These are phyloP conservation scores for Aspergillus novofumigatus DNA, from an alignment of 2,329 filamentous ascomycete genomes.

Conservation along the genomic window DNA sequence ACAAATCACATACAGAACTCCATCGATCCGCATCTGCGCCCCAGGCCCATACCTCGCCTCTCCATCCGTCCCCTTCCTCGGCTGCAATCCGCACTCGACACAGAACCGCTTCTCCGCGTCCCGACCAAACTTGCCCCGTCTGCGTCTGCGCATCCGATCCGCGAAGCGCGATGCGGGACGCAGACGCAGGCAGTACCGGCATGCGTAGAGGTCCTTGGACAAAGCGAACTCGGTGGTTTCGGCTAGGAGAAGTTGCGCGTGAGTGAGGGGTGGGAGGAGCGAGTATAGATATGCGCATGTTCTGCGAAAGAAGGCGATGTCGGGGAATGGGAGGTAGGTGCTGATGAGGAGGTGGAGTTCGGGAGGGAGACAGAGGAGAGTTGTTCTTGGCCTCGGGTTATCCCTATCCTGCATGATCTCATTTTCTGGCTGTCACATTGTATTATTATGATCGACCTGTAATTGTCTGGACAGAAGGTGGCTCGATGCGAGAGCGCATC, in stretches of 20 bases:
- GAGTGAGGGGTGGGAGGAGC: conserved; percentile 17
- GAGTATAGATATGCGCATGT: conserved; percentile 24
- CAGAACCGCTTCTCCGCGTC: conserved; percentile 24
- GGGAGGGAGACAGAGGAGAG: conserved; percentile 24
- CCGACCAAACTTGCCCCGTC: conserved; percentile 14
- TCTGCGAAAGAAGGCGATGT: conserved; percentile 21
- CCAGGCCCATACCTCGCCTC: conserved; percentile 25
- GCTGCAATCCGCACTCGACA: conserved; percentile 24
- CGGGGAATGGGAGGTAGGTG: conserved; percentile 21
- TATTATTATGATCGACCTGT: too few relatives aligned
- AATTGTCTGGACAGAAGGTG: too few relatives aligned
- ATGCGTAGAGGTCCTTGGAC: conserved; percentile 19
- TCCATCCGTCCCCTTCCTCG: conserved; percentile 11
- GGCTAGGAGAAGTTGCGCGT: conserved; percentile 20
- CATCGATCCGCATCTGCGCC: conserved; percentile 17
- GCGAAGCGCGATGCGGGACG: conserved; percentile 19
- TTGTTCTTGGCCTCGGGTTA: neutral
- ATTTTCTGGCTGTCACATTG: too few relatives aligned
- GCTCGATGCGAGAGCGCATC: too few relatives aligned
- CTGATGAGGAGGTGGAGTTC: conserved; percentile 29
- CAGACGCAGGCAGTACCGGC: conserved; percentile 27
- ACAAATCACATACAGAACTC: conserved; percentile 20
- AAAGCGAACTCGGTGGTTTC: conserved; percentile 20
- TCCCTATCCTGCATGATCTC: too few relatives aligned
- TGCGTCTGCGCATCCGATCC: conserved; percentile 22